Evolutionary conservation across 164 flowering plant species (phyloP), one percentile per base, ranked within the genome.

Genomic region (Annona squamosa): DNA sequence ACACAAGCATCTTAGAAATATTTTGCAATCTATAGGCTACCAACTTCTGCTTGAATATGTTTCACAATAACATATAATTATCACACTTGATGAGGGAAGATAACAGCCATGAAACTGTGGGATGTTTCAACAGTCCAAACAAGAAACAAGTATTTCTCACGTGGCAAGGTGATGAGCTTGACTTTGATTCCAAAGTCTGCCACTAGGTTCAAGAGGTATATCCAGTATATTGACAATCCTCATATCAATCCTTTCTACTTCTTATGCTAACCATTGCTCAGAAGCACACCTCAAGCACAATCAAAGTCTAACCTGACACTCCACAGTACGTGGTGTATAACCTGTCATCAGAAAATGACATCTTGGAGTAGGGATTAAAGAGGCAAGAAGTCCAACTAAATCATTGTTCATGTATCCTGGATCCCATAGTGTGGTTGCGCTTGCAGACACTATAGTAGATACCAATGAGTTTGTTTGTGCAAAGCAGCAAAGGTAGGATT

Each of bases 391-490:
- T 63, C 99, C 99, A 86, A 96, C 99, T 87, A 96, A 87, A 77
- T 96, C 99, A 84, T 96, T 96, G 80, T 96, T 96, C 99, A 96
- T 96, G 72, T 96, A 96, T 65, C 99, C 99, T 46, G 99, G 99
- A 84, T 96, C 93, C 18, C 99, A 91, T 67, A 96, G 78, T 13
- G 99, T 96, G 46, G 99, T 96, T 75, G 99, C 93, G 85, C 99
- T 93, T 18, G 97, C 99, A 69, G 99, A 91, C 99, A 96, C 93
- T 48, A 96, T 98, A 78, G 99, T 96, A 48, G 98, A 96, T 70
- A 96, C 99, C 86, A 96, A 80, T 72, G 98, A 93, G 81, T 96
- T 96, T 79, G 98, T 96, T 79, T 93, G 94, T 26, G 95, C 85
- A 86, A 96, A 91, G 70, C 92, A 37, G 95, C 85, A 86, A 96